Evolutionary conservation across 345 rosid species (phyloP), one percentile per base, ranked within the genome.

Genomic region (Rubroshorea leprosula): DNA sequence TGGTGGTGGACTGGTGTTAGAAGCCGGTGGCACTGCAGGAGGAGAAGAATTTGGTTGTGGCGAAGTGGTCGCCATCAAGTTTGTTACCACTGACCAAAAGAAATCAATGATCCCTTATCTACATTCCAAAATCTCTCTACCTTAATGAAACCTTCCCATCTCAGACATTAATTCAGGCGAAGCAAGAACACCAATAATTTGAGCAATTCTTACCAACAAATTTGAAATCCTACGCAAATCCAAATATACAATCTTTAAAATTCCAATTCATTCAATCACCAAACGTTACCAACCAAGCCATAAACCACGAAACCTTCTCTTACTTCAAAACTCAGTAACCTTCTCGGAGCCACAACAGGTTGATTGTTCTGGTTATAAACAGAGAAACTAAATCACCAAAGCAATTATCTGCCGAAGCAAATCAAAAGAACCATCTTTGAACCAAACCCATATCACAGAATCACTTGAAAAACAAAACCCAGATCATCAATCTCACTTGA

Each of bases 1-100:
- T 6, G 75, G 75, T 44, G 72, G 64, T 5, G 78, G 29, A 46
- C 48, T 14, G 26, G 59, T 51, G 38, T 38, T 38, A 20, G 74
- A 55, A 57, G 76, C 22, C 19, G 84, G 84, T 39, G 89, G 64
- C 73, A 61, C 74, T 45, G 71, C 74, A 48, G 74, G n/a, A 50
- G 87, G 81, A 26, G 89, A 38, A 39, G 76, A 50, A 64, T 60
- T 51, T 31, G 95, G 87, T 48, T 95, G 19, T 56, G 83, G 86
- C 22, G 75, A 67, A 5, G 76, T 58, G 49, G 85, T 59, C 38
- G 96, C 78, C 98, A 91, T 91, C 74, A 63, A 46, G 62, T 54
- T 41, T 68, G 19, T 20, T 31, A 57, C n/a, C n/a, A 16, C 46
- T 24, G 52, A 65, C 26, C 35, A 1, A 56, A 23, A 23, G 18